Evolutionary conservation across 352 stramenopile genomes (phyloP).

Genomic region (Globisporangium irregulare): DNA sequence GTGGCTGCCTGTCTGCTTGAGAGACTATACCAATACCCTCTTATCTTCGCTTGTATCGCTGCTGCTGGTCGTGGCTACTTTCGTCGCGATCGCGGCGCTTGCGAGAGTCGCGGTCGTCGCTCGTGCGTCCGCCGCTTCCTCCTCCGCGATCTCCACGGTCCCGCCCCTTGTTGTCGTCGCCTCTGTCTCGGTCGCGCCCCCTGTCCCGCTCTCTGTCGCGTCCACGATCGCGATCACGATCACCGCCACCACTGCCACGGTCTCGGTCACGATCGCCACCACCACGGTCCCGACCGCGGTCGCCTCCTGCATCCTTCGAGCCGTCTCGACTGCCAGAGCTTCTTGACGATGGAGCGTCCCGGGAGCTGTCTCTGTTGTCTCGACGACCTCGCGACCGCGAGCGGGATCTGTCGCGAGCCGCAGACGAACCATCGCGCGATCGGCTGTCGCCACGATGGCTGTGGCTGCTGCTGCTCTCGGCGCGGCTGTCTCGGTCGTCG

Average conservation of each 20-base stretch:
- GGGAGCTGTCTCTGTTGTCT: slow-evolving; percentile 15
- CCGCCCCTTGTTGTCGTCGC: slow-evolving; percentile 29
- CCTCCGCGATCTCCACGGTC: slow-evolving; percentile 25
- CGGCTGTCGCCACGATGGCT: slow-evolving; percentile 22
- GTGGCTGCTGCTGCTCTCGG: slow-evolving; percentile 25
- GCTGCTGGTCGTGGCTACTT: slow-evolving; percentile 19
- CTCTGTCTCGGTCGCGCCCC: slow-evolving; percentile 22
- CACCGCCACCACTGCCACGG: slow-evolving; percentile 9
- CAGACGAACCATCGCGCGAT: slow-evolving; percentile 35
- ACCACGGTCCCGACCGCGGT: slow-evolving; percentile 25
- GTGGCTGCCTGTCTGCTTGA: not conserved
- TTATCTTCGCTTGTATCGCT: slow-evolving; percentile 44
- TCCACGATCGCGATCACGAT: slow-evolving; percentile 26
- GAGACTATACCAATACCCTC: slow-evolving; percentile 20
- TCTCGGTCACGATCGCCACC: slow-evolving; percentile 22
- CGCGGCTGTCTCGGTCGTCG: slow-evolving; percentile 25
- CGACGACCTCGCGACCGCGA: slow-evolving; percentile 43
- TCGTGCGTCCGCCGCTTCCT: slow-evolving; percentile 21
- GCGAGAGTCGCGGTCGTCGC: slow-evolving; percentile 58
- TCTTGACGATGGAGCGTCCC: slow-evolving; percentile 10
- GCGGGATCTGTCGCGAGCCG: slow-evolving; percentile 47
- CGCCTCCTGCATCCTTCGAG: slow-evolving; percentile 19
- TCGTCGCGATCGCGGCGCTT: slow-evolving; percentile 66
- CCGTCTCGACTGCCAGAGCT: slow-evolving; percentile 17
- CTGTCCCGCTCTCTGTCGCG: slow-evolving; percentile 33